These are phyloP conservation scores for Calonectria crousiana DNA, from an alignment of 2,329 filamentous ascomycete species.

Conservation along the genomic window DNA sequence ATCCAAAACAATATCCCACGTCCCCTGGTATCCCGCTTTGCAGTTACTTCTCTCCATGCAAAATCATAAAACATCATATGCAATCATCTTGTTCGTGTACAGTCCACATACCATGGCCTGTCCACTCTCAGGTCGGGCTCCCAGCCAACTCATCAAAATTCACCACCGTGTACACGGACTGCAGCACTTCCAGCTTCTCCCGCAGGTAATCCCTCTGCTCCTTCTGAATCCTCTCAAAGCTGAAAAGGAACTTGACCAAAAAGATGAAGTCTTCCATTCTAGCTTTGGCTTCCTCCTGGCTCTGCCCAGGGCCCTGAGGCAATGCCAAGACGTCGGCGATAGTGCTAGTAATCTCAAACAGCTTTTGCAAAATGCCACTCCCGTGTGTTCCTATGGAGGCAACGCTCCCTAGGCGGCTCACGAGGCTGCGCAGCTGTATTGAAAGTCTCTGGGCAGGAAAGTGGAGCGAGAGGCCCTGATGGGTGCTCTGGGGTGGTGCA, in stretches of 20 bases:
- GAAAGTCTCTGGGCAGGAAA: slow-evolving; percentile 55
- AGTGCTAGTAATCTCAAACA: slow-evolving; percentile 71
- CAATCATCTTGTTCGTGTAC: not conserved
- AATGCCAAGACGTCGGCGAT: slow-evolving; percentile 70
- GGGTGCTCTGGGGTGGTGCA: slow-evolving; percentile 46
- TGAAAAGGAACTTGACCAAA: slow-evolving; percentile 62
- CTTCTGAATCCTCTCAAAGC: slow-evolving; percentile 60
- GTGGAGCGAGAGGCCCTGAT: slow-evolving; percentile 54
- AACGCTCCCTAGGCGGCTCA: slow-evolving; percentile 50
- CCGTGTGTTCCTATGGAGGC: slow-evolving; percentile 66
- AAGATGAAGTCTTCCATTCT: slow-evolving; percentile 67
- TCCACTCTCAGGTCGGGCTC: slow-evolving; percentile 33
- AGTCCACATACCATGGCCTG: not conserved
- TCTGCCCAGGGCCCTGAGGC: slow-evolving; percentile 53
- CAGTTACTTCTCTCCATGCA: not conserved
- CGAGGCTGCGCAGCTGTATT: slow-evolving; percentile 53
- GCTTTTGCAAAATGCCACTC: slow-evolving; percentile 67
- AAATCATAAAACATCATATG: slow-evolving; percentile 8
- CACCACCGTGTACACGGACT: slow-evolving; percentile 47
- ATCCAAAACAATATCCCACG: not conserved
- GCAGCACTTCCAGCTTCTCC: slow-evolving; percentile 53
- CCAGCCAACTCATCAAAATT: slow-evolving; percentile 44
- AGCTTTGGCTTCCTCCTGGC: slow-evolving; percentile 57
- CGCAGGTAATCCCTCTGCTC: slow-evolving; percentile 57
- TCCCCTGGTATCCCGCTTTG: not conserved